A percentile compares a stretch with the other conserved stretches of the same genome.
Conservation (phyloP, 2,329 filamentous ascomycete species). For the Cytospora mali region DNA sequence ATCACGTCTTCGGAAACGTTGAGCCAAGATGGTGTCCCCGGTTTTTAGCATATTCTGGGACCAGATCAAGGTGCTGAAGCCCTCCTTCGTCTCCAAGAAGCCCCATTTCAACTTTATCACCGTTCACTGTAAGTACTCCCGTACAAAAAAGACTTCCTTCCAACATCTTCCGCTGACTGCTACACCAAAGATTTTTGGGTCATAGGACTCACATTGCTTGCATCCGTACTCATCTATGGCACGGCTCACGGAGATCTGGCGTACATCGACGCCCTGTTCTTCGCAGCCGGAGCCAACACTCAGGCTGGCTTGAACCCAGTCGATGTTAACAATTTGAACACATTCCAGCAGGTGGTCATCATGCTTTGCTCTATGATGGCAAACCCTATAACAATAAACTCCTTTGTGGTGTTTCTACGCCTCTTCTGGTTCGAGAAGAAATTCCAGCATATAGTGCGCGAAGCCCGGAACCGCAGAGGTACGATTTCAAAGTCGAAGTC, state of each 20-base stretch:
- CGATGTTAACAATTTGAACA: slow-evolving; percentile 67
- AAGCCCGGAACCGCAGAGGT: slow-evolving; percentile 68
- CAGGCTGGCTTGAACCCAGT: slow-evolving; percentile 91
- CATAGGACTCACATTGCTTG: slow-evolving; percentile 69
- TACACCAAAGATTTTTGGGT: slow-evolving; percentile 71
- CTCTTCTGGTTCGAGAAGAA: slow-evolving; percentile 98
- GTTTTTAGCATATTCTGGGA: slow-evolving; percentile 38
- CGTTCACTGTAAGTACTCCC: slow-evolving; percentile 66
- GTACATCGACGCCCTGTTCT: slow-evolving; percentile 90
- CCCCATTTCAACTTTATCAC: slow-evolving; percentile 82
- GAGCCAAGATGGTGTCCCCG: slow-evolving; percentile 25
- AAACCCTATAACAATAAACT: slow-evolving; percentile 83
- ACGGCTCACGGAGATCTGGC: slow-evolving; percentile 57
- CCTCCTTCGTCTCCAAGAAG: slow-evolving; percentile 59
- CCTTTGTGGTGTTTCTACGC: slow-evolving; percentile 85
- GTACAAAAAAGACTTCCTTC: neutral
- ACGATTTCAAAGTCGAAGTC: slow-evolving; percentile 66
- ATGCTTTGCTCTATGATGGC: slow-evolving; percentile 72
- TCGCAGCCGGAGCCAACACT: slow-evolving; percentile 81
- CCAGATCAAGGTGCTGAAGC: slow-evolving; percentile 54
- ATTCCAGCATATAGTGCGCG: slow-evolving; percentile 80
- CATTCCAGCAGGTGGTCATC: slow-evolving; percentile 73
- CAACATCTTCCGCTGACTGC: neutral
- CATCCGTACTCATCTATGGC: slow-evolving; percentile 76
- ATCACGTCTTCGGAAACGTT: neutral